phyloP scores from a whole-genome alignment of 805 yeast genomes.

The Saturnispora quitensis region DNA sequence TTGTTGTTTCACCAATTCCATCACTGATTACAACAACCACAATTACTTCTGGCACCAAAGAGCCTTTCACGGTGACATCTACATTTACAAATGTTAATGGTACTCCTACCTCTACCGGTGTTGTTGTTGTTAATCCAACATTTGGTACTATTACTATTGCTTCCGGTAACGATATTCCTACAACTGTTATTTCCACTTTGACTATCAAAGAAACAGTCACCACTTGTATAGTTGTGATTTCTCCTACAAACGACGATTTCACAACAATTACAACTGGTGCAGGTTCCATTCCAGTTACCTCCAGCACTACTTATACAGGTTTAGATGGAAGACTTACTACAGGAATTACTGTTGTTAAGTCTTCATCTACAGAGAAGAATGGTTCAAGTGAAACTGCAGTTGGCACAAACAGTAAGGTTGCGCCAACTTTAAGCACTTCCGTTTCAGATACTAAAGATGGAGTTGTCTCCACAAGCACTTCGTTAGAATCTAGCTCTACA shows the following conservation, averaged over 20 bases:
- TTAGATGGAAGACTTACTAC: not conserved
- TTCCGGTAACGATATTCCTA: not conserved
- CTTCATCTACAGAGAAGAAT: not conserved
- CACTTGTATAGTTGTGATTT: not conserved
- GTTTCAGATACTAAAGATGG: not conserved
- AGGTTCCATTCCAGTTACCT: not conserved
- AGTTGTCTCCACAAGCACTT: not conserved
- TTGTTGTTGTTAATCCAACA: not conserved
- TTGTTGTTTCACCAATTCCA: not conserved
- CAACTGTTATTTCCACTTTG: not conserved
- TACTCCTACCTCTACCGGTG: not conserved
- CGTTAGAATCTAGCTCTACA: too few species aligned
- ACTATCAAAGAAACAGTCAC: not conserved
- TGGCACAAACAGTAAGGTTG: not conserved
- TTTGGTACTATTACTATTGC: not conserved
- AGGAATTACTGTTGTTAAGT: not conserved
- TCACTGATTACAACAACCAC: not conserved
- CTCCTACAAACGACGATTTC: not conserved
- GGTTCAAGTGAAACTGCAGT: not conserved
- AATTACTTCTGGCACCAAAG: constrained; percentile 10
- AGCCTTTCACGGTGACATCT: not conserved
- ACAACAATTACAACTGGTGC: not conserved
- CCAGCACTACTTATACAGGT: not conserved
- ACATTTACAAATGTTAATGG: not conserved
- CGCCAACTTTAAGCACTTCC: not conserved